Conservation (phyloP, 306 rosid genomes). For the Lathyrus aphaca region DNA sequence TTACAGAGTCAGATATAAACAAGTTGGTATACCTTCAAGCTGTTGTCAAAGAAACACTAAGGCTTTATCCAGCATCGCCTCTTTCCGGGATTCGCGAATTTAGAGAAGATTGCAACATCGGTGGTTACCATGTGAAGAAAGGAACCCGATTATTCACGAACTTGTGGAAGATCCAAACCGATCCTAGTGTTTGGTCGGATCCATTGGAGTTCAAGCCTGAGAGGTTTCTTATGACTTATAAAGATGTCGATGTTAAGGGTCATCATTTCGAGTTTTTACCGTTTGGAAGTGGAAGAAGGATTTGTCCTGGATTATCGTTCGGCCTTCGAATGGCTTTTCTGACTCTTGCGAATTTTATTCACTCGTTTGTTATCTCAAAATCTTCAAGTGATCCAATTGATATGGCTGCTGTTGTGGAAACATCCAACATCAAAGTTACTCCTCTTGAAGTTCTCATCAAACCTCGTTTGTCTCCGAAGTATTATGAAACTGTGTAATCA, state of each 20-base stretch:
- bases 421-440: conserved; percentile 28
- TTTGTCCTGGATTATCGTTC: conserved; percentile 26
- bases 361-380: conserved; percentile 7
- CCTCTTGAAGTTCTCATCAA: conserved; percentile 37
- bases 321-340: conserved; percentile 5
- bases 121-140: conserved; percentile 20
- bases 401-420: conserved; percentile 20
- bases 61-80: conserved; percentile 33
- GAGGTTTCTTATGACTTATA: conserved; percentile 36
- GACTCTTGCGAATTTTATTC: conserved; percentile 31
- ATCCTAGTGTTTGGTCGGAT: conserved; percentile 31
- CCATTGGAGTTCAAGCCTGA: conserved; percentile 37
- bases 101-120: conserved; percentile 19
- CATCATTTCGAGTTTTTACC: conserved; percentile 17
- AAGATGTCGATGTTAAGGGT: conserved; percentile 31
- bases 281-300: conserved; percentile 39
- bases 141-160: conserved; percentile 33
- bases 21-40: conserved; percentile 37
- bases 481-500: conserved; percentile 22
- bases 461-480: conserved; percentile 18
- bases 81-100: conserved; percentile 24
- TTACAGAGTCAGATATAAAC: conserved; percentile 20
- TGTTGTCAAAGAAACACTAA: conserved; percentile 26
- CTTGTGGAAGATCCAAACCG: conserved; percentile 40
- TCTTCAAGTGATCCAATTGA: conserved; percentile 13